Evolutionary conservation across 371 early-diverging fungal genomes (phyloP).

Genomic region (Globomyces sp.): DNA sequence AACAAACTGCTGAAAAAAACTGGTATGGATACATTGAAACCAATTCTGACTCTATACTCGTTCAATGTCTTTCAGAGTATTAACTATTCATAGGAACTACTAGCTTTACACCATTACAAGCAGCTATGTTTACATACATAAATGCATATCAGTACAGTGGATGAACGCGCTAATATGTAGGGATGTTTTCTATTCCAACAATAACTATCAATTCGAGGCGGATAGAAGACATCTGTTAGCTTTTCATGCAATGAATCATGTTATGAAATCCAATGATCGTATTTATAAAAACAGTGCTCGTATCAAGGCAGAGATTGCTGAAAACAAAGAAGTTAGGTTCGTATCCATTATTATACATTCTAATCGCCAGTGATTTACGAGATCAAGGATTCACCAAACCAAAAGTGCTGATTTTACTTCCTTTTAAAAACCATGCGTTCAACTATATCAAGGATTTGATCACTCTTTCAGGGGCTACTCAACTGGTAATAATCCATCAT

Average conservation of each 20-base stretch:
- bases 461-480: constrained; percentile 72
- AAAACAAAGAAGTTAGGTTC: neutral
- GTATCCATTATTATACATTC: constrained; percentile 29
- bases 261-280: constrained; percentile 76
- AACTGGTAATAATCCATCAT: constrained; percentile 34
- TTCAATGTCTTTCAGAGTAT: neutral
- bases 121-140: constrained; percentile 59
- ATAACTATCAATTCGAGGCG: constrained; percentile 58
- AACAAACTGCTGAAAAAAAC: constrained; percentile 19
- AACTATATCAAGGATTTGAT: constrained; percentile 76
- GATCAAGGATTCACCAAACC: constrained; percentile 97
- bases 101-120: constrained; percentile 37
- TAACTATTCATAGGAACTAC: neutral
- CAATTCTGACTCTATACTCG: neutral
- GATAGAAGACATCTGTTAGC: constrained; percentile 70
- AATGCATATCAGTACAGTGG: constrained; percentile 52
- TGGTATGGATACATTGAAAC: neutral
- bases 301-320: constrained; percentile 33
- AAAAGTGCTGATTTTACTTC: constrained; percentile 83
- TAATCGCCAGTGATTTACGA: constrained; percentile 56
- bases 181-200: constrained; percentile 73
- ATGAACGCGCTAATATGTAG: neutral
- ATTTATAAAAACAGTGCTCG: constrained; percentile 78
- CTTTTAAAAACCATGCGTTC: constrained; percentile 82
- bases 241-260: constrained; percentile 88